Conservation (phyloP, 176 grass and related monocot species). For the Paspalum notatum region DNA sequence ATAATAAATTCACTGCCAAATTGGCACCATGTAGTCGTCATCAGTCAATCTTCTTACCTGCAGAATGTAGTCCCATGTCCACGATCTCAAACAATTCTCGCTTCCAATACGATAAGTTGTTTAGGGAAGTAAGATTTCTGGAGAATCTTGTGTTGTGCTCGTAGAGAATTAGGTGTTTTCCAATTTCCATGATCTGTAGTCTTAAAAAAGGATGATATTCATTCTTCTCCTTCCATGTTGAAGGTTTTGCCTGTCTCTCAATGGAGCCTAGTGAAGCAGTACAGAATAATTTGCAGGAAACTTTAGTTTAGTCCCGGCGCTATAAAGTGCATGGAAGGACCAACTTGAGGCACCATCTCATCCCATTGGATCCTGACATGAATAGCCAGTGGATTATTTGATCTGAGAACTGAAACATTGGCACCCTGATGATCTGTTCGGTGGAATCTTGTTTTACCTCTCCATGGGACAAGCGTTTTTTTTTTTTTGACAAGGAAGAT, state of each 20-base stretch:
- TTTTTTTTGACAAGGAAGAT: too few relatives aligned
- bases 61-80: not conserved
- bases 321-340: not conserved
- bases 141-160: not conserved
- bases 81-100: not conserved
- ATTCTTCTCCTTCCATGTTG: not conserved
- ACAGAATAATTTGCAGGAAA: not conserved
- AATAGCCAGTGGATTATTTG: not conserved
- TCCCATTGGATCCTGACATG: not conserved
- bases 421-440: not conserved
- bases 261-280: not conserved
- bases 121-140: not conserved
- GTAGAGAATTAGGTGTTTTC: not conserved
- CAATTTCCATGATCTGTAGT: not conserved
- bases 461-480: not conserved
- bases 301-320: not conserved
- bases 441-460: not conserved
- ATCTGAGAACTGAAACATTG: not conserved
- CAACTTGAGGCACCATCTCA: not conserved
- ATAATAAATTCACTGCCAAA: not conserved
- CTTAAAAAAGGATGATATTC: not conserved
- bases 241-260: not conserved
- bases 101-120: not conserved
- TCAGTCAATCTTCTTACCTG: not conserved
- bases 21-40: not conserved